Base-by-base conservation (phyloP, 495 filamentous ascomycete genomes). In the Neurospora terricola region DNA sequence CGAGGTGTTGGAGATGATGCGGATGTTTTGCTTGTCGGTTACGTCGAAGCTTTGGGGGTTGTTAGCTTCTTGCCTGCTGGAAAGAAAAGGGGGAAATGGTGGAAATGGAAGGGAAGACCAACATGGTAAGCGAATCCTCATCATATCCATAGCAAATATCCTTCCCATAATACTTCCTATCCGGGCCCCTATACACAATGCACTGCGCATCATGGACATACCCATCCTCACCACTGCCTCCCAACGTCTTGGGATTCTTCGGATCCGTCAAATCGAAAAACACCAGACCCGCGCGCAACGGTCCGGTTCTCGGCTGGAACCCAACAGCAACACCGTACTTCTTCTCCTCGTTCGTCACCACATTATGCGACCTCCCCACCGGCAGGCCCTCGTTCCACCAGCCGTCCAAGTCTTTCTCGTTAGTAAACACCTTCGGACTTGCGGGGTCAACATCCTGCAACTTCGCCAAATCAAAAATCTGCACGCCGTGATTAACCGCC, bases 121-220 rank as follows among this genome's bases (percentile, higher is more conserved):
- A 81, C 79, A 83, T 86, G 69, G 77, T 84, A 21, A 80, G 62
- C 3, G 80, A 81, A 38, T 83, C 81, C 73, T 83, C 81, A 73
- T 89, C 87, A 74, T 87, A 89, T 9, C 83, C 85, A 72, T 87
- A 89, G 78, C 87, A 89, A 75, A 89, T 85, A 72, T 89, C 87
- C 6, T 76, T 77, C 11, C 86, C 87, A 5, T 74, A 30, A 72
- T 85, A 89, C 72, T 81, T 79, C 34, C 73, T 77, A 75, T 89
- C 86, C 1, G 87, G 87, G 0, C 87, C 87, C 3, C 82, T 79
- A 77, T 89, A 89, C 18, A 85, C 76, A 4, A 89, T 70, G 73
- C 87, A 89, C 73, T 89, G 87, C 0, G 87, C 87, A 69, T 88
- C 87, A 48, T 88, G 87, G 12, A 88, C 87, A 70, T 88, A 88